Evolutionary conservation across 176 grass and related monocot genomes (phyloP).

Genomic region (Zizania latifolia): DNA sequence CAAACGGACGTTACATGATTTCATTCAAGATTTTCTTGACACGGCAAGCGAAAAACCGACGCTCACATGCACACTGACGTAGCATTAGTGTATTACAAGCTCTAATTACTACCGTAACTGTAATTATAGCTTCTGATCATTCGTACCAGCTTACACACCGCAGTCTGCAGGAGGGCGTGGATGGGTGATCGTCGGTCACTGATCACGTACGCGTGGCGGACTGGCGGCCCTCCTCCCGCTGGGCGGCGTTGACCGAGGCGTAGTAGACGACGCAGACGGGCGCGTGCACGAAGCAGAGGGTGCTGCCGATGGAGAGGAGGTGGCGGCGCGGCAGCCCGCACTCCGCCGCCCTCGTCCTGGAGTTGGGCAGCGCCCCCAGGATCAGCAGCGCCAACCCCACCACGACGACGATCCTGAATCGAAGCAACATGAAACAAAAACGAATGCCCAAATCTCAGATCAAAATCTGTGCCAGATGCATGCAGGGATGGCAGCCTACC

Average conservation of each 20-base stretch:
- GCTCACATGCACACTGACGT: not conserved
- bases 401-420: constrained; percentile 50
- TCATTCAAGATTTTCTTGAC: not conserved
- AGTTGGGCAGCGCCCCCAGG: constrained; percentile 66
- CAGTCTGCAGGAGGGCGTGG: not conserved
- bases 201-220: not conserved
- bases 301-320: constrained; percentile 70
- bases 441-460: not conserved
- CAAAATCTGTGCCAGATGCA: not conserved
- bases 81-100: not conserved
- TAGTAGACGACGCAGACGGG: constrained; percentile 65
- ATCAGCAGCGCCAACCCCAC: constrained; percentile 55
- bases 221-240: constrained; percentile 31
- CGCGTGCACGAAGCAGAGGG: constrained; percentile 77
- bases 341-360: constrained; percentile 31
- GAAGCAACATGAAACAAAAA: not conserved
- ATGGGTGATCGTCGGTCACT: not conserved
- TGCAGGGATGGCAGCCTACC: constrained; percentile 20
- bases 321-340: constrained; percentile 48
- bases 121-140: not conserved
- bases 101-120: not conserved
- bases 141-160: not conserved
- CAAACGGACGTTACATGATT: too few species aligned
- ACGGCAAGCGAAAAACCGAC: not conserved
- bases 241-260: constrained; percentile 58